phyloP scores from a whole-genome alignment of 2,329 filamentous ascomycete species.

The Rhynchosporium secalis region DNA sequence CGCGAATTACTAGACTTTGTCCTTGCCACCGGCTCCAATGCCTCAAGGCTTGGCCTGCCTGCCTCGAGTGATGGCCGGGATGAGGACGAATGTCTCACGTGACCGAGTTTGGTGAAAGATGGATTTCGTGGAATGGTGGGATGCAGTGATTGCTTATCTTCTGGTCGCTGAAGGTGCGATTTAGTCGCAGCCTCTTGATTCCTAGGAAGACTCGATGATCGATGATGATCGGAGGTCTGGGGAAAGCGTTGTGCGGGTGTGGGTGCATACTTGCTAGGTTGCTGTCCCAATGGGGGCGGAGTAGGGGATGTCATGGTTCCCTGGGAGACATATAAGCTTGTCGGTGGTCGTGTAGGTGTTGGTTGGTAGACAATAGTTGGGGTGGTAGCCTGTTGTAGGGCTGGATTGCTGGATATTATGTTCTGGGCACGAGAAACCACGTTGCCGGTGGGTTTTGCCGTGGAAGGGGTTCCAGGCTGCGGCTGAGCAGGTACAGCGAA shows the following conservation, averaged over 20 bases:
- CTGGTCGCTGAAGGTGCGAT: conserved; percentile 27
- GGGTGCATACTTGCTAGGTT: conserved; percentile 30
- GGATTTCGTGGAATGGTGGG: conserved; percentile 31
- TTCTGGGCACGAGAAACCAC: conserved; percentile 61
- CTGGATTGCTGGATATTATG: conserved; percentile 63
- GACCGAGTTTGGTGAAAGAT: conserved; percentile 41
- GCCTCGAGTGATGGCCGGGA: conserved; percentile 71
- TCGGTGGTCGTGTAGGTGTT: conserved; percentile 43
- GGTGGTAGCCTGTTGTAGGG: conserved; percentile 53
- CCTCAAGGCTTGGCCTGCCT: conserved; percentile 64
- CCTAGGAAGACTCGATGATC: conserved; percentile 53
- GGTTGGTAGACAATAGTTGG: conserved; percentile 38
- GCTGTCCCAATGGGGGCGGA: conserved; percentile 40
- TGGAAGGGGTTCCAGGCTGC: conserved; percentile 21
- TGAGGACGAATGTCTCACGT: conserved; percentile 49
- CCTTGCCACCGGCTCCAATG: conserved; percentile 59
- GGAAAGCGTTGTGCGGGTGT: conserved; percentile 35
- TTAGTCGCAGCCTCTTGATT: conserved; percentile 29
- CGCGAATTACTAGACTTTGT: conserved; percentile 66
- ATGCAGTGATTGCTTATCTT: conserved; percentile 30
- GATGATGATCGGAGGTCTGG: conserved; percentile 42
- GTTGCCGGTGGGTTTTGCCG: conserved; percentile 32
- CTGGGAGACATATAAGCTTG: conserved; percentile 57
- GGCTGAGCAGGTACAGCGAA: conserved; percentile 53
- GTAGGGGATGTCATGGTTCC: conserved; percentile 78